These are phyloP conservation scores for Epichloe bromicola DNA, from an alignment of 2,329 filamentous ascomycete genomes.

Conservation along the genomic window DNA sequence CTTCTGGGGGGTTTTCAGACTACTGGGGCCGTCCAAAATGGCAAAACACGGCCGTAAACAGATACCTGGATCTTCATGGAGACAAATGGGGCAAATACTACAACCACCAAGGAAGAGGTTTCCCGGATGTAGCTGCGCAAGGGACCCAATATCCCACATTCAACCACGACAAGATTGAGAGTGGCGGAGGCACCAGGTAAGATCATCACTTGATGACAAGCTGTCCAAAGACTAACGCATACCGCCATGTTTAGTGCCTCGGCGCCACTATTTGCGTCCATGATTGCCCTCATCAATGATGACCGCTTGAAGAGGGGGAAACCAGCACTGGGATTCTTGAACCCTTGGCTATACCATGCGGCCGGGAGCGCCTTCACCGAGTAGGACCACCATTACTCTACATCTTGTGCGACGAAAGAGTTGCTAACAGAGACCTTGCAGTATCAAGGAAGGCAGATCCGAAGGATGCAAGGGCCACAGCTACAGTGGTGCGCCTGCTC, in stretches of 20 bases:
- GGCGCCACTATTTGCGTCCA: slow-evolving; percentile 46
- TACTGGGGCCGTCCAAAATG: slow-evolving; percentile 30
- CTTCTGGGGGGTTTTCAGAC: slow-evolving; percentile 37
- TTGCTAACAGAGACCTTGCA: slow-evolving; percentile 8
- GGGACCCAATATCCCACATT: slow-evolving; percentile 20
- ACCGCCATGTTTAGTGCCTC: slow-evolving; percentile 30
- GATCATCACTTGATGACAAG: background rate
- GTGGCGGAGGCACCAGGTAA: slow-evolving; percentile 22
- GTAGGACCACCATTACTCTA: slow-evolving; percentile 11
- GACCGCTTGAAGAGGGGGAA: slow-evolving; percentile 42
- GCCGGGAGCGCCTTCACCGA: slow-evolving; percentile 22
- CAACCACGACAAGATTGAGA: slow-evolving; percentile 14
- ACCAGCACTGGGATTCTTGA: slow-evolving; percentile 43
- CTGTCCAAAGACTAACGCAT: background rate
- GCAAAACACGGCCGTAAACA: slow-evolving; percentile 32
- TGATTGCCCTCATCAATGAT: slow-evolving; percentile 53
- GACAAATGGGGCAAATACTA: slow-evolving; percentile 35
- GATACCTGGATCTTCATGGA: slow-evolving; percentile 30
- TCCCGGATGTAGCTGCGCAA: slow-evolving; percentile 51
- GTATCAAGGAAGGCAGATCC: slow-evolving; percentile 23
- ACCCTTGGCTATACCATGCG: slow-evolving; percentile 43
- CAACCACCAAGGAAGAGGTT: slow-evolving; percentile 37
- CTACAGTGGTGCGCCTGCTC: slow-evolving; percentile 11
- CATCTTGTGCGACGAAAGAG: background rate
- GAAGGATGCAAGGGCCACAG: slow-evolving; percentile 19